These are phyloP conservation scores for Syncephalis plumigaleata DNA, from an alignment of 371 early-diverging fungal species.

Conservation along the genomic window DNA sequence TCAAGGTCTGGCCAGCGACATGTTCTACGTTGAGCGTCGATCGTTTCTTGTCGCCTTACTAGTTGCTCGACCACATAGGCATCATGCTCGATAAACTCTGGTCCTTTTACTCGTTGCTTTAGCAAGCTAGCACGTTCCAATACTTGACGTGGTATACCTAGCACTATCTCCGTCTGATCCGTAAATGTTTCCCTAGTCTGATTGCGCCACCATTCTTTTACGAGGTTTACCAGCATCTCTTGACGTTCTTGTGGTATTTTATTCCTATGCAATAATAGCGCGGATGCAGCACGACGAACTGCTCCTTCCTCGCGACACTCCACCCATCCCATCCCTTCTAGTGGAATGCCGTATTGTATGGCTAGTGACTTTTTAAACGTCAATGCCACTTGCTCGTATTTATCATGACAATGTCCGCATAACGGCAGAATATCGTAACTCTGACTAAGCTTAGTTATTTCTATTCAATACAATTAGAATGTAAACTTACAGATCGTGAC, in stretches of 20 bases:
- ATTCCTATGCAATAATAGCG: conserved; percentile 11
- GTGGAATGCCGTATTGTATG: conserved; percentile 6
- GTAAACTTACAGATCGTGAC: conserved; percentile 7
- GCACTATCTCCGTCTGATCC: neutral
- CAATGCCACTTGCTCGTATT: conserved; percentile 12
- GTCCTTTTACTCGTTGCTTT: neutral
- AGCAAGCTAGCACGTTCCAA: neutral
- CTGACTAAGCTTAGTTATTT: neutral
- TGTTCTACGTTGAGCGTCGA: neutral
- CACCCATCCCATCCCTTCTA: conserved; percentile 16
- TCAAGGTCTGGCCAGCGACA: neutral
- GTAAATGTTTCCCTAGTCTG: neutral
- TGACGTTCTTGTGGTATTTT: neutral
- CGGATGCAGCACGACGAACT: conserved; percentile 12
- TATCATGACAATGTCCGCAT: conserved; percentile 13
- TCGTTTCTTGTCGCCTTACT: neutral
- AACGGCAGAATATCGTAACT: conserved; percentile 14
- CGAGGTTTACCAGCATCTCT: neutral
- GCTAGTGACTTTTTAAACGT: conserved; percentile 11
- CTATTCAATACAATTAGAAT: neutral
- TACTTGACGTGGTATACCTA: neutral
- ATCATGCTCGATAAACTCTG: neutral
- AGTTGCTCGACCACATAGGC: neutral
- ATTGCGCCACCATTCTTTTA: neutral
- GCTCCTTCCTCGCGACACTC: conserved; percentile 11